Conservation (phyloP, 768 basidiomycete species). For the Thelephora ganbajun region DNA sequence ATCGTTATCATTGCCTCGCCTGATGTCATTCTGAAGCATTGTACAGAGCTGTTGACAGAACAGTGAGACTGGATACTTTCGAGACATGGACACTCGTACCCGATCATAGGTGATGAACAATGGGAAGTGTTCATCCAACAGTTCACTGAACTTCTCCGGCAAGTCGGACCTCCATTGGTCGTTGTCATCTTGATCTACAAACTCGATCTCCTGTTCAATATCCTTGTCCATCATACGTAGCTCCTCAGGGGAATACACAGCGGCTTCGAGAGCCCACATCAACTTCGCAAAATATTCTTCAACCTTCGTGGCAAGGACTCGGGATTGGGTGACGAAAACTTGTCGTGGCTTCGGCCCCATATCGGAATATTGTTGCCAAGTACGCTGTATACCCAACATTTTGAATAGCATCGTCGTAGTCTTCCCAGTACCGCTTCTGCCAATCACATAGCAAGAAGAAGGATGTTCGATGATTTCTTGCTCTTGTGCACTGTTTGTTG, state of each 20-base stretch:
- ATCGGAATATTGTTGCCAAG: neutral
- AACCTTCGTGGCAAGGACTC: slow-evolving; percentile 14
- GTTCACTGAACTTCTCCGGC: slow-evolving; percentile 34
- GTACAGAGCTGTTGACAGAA: neutral
- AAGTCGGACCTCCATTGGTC: slow-evolving; percentile 23
- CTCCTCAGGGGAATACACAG: slow-evolving; percentile 1
- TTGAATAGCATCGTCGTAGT: slow-evolving; percentile 18
- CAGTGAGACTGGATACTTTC: neutral
- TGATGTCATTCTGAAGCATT: neutral
- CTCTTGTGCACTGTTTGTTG: slow-evolving; percentile 25
- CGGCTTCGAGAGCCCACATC: slow-evolving; percentile 4
- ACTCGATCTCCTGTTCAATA: slow-evolving; percentile 1
- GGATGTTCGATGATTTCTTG: slow-evolving; percentile 46
- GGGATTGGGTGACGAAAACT: slow-evolving; percentile 16
- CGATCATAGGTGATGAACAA: slow-evolving; percentile 46
- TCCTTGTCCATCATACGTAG: neutral
- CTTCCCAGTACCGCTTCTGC: slow-evolving; percentile 54
- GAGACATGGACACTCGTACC: slow-evolving; percentile 17
- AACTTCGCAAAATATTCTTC: slow-evolving; percentile 13
- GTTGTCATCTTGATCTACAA: slow-evolving; percentile 30
- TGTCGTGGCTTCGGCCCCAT: slow-evolving; percentile 9
- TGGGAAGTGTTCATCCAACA: slow-evolving; percentile 46
- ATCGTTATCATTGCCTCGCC: neutral
- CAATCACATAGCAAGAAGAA: slow-evolving; percentile 41
- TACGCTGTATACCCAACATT: slow-evolving; percentile 12